These are phyloP conservation scores for Myxozyma mucilagina DNA, from an alignment of 805 yeast genomes.

Conservation along the genomic window DNA sequence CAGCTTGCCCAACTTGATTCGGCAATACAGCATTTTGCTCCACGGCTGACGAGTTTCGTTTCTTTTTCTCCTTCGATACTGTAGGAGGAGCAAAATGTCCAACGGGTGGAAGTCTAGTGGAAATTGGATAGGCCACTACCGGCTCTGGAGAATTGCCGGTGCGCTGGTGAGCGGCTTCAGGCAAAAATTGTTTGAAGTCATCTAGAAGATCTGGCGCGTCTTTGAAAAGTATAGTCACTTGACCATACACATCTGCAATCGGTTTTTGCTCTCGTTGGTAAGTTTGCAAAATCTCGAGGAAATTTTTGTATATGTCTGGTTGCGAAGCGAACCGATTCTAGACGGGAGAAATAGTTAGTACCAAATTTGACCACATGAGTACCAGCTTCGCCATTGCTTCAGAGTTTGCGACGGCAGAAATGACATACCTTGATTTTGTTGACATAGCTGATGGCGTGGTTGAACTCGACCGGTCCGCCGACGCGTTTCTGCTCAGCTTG, in stretches of 20 bases:
- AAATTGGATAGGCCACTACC: conserved; percentile 29
- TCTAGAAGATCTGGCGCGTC: conserved; percentile 93
- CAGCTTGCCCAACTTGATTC: neutral
- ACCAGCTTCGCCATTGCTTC: neutral
- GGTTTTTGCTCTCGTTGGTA: conserved; percentile 96
- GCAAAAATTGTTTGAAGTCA: conserved; percentile 93
- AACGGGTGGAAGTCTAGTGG: conserved; percentile 75
- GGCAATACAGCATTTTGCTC: conserved; percentile 3
- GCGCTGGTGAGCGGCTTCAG: conserved; percentile 61
- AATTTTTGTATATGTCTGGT: conserved; percentile 94
- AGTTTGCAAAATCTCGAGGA: conserved; percentile 91
- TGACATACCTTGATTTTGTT: conserved; percentile 71
- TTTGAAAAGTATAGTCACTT: conserved; percentile 82
- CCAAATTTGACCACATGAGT: neutral
- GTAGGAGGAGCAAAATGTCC: conserved; percentile 76
- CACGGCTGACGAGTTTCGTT: conserved; percentile 20
- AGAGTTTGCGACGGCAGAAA: conserved; percentile 61
- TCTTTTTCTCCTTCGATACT: conserved; percentile 37
- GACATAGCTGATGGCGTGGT: conserved; percentile 94
- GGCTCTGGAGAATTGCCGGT: conserved; percentile 34
- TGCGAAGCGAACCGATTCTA: conserved; percentile 81
- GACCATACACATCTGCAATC: conserved; percentile 91
- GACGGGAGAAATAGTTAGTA: neutral
- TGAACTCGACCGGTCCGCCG: conserved; percentile 83
- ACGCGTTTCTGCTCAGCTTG: conserved; percentile 32